Base-by-base conservation (phyloP, 495 filamentous ascomycete genomes). In the Penicillium verhagenii region DNA sequence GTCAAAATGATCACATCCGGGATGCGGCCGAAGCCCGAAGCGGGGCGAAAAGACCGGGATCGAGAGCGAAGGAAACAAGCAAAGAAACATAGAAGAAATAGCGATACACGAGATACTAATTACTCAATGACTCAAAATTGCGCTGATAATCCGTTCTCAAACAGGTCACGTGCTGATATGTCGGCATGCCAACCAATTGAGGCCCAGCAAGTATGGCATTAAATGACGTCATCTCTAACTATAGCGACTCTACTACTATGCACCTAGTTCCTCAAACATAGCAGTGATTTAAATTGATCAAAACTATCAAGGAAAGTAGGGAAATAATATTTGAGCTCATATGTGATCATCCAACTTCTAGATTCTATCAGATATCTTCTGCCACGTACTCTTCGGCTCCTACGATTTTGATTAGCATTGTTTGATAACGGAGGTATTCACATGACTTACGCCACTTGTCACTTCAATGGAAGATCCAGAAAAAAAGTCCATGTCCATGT, bases 351-450 rank as follows among this genome's bases (percentile, higher is more conserved):
- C 4, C 14, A 4, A 11, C 8, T n/a, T 23, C 51, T 46, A 63
- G 20, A 63, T 57, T n/a, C 46, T 56, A 21, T 63, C 60, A 11
- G 56, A 51, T 13, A 63, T 63, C 49, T 59, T 63, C 18, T 47
- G 28, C 60, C 56, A 63, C 4, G 24, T 26, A 42, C 21, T 59
- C 49, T 59, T 45, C 6, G 44, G 52, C 13, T 6, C 2, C 7
- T 40, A 13, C 56, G 13, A 25, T 14, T 11, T 18, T 26, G 42
- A 26, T 47, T 38, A 40, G 20, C 11, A 47, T 3, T 16, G 2
- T 50, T 38, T 13, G 25, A 31, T 16, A 16, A 31, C 37, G 20
- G 11, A 13, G 7, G 24, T 40, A 11, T 3, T 29, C 4, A n/a
- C 13, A 9, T 38, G n/a, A 52, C 52, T 53, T 53, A 63, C 60